phyloP scores from a whole-genome alignment of 2,329 filamentous ascomycete genomes.

The Colletotrichum lupini region DNA sequence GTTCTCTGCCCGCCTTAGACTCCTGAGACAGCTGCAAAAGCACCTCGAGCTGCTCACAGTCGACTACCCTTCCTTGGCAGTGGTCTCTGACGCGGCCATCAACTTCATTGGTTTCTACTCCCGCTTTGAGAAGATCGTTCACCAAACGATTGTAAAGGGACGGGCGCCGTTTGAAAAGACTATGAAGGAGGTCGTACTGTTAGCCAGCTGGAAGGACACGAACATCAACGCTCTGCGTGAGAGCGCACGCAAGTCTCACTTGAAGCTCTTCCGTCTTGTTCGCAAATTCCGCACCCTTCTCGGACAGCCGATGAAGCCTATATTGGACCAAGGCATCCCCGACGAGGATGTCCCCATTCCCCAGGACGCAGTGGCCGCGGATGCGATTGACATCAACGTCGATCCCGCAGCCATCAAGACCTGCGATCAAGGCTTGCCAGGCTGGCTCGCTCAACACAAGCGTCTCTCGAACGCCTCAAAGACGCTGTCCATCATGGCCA shows the following conservation, averaged over 20 bases:
- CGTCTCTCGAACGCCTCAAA: slow-evolving; percentile 77
- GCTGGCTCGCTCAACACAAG: slow-evolving; percentile 60
- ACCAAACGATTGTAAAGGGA: slow-evolving; percentile 74
- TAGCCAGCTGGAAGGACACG: slow-evolving; percentile 98
- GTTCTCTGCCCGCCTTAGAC: slow-evolving; percentile 75
- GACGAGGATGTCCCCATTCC: slow-evolving; percentile 50
- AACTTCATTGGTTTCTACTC: slow-evolving; percentile 84
- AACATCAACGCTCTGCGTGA: slow-evolving; percentile 91
- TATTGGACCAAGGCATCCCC: slow-evolving; percentile 70
- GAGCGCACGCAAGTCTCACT: slow-evolving; percentile 89
- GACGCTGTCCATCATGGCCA: slow-evolving; percentile 80
- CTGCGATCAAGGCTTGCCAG: slow-evolving; percentile 48
- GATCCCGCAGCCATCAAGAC: slow-evolving; percentile 41
- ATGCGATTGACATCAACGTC: slow-evolving; percentile 37
- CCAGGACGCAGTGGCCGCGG: slow-evolving; percentile 19
- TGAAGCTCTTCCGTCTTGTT: slow-evolving; percentile 91
- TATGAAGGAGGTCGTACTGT: slow-evolving; percentile 90
- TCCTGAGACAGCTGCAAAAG: slow-evolving; percentile 73
- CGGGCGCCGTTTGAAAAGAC: slow-evolving; percentile 85
- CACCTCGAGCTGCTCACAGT: slow-evolving; percentile 72
- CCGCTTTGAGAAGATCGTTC: slow-evolving; percentile 75
- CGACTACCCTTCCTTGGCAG: slow-evolving; percentile 67
- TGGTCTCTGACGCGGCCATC: slow-evolving; percentile 72
- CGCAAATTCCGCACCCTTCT: slow-evolving; percentile 88
- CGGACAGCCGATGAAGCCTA: slow-evolving; percentile 76